Conservation (phyloP, 768 basidiomycete genomes). For the Boletellus sp. region DNA sequence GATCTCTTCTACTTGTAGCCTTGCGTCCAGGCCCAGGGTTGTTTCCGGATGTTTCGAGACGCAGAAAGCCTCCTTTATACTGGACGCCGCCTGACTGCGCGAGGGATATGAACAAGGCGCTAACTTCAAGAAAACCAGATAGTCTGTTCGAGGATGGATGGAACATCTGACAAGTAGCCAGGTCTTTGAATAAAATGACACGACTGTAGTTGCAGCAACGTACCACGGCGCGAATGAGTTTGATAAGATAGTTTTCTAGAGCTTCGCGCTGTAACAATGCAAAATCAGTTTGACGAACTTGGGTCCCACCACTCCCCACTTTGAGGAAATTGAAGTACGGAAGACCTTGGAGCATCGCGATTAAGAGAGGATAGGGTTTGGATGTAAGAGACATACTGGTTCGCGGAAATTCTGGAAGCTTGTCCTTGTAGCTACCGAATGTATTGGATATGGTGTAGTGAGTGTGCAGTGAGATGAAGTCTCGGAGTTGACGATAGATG, state of each 20-base stretch:
- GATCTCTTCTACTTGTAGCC: slow-evolving; percentile 53
- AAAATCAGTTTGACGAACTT: slow-evolving; percentile 67
- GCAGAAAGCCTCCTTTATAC: slow-evolving; percentile 85
- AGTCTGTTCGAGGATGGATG: slow-evolving; percentile 89
- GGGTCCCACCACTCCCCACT: slow-evolving; percentile 50
- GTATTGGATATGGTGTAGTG: slow-evolving; percentile 87
- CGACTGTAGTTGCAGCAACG: slow-evolving; percentile 22
- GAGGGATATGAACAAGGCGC: slow-evolving; percentile 76
- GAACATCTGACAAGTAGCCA: slow-evolving; percentile 68
- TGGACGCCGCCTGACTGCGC: slow-evolving; percentile 82
- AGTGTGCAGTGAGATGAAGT: slow-evolving; percentile 85
- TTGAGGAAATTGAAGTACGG: slow-evolving; percentile 88
- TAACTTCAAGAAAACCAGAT: slow-evolving; percentile 88
- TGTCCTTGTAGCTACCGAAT: slow-evolving; percentile 65
- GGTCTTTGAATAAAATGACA: slow-evolving; percentile 1
- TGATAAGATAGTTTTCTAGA: slow-evolving; percentile 84
- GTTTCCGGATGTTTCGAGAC: slow-evolving; percentile 50
- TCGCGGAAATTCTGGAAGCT: slow-evolving; percentile 88
- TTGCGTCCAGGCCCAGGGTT: slow-evolving; percentile 63
- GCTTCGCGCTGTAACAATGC: slow-evolving; percentile 77
- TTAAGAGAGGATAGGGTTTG: neutral
- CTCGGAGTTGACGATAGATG: slow-evolving; percentile 87
- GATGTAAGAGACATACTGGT: slow-evolving; percentile 48
- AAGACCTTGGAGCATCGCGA: slow-evolving; percentile 47
- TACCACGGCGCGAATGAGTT: slow-evolving; percentile 86